phyloP scores from a whole-genome alignment of 306 rosid species.

The Fagus sylvatica region DNA sequence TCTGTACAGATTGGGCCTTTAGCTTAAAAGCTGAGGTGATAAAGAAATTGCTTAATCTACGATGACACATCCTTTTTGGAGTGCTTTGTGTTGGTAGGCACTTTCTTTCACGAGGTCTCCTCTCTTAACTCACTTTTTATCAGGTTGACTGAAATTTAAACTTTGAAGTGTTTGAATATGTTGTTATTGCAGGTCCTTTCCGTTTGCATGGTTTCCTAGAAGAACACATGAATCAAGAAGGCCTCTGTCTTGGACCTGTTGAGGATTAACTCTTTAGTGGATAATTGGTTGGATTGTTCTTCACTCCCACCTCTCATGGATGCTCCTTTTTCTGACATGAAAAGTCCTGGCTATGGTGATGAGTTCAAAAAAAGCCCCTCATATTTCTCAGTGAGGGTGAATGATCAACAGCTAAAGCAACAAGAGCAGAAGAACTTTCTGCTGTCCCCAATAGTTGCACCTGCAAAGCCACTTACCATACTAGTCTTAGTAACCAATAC shows the following conservation, averaged over 20 bases:
- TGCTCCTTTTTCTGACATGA: no score
- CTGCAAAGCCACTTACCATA: no score
- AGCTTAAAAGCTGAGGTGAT: not conserved
- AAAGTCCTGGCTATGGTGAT: no score
- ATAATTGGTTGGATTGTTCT: not conserved
- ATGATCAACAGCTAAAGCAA: no score
- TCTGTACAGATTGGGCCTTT: conserved; percentile 5
- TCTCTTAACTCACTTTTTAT: not conserved
- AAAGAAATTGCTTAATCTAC: not conserved
- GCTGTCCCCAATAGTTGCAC: no score
- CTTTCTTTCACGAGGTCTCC: not conserved
- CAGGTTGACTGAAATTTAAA: no score
- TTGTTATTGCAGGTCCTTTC: not conserved
- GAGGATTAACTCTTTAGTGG: not conserved
- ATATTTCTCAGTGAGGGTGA: no score
- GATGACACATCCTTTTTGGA: not conserved
- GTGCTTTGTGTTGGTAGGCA: not conserved
- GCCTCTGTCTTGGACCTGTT: not conserved
- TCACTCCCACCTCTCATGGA: not conserved
- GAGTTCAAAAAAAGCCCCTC: no score
- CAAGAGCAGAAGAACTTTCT: no score
- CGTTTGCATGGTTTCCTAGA: not conserved
- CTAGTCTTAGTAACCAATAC: no score
- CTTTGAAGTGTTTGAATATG: no score
- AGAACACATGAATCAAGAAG: not conserved